Conservation (phyloP, 2,329 filamentous ascomycete genomes). For the Pyrenophora seminiperda region DNA sequence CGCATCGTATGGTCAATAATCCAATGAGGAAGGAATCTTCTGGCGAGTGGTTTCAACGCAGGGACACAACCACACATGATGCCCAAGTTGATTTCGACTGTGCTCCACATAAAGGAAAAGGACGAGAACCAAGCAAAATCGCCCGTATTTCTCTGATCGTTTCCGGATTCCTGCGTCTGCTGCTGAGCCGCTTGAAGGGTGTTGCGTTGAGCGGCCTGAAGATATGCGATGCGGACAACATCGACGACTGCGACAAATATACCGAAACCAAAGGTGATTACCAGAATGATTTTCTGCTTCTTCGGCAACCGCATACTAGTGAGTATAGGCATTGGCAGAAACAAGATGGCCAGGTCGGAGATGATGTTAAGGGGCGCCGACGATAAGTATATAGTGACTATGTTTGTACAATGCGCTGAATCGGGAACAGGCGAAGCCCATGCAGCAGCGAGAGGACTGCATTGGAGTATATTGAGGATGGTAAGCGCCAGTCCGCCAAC, state of each 20-base stretch:
- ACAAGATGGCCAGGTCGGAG: constrained; percentile 84
- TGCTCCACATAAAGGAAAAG: constrained; percentile 90
- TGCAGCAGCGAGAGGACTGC: constrained; percentile 72
- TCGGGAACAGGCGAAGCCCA: constrained; percentile 60
- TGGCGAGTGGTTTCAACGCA: constrained; percentile 82
- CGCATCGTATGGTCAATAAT: constrained; percentile 55
- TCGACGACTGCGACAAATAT: constrained; percentile 88
- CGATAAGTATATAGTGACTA: constrained; percentile 68
- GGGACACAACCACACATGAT: constrained; percentile 93
- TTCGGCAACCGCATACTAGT: constrained; percentile 76
- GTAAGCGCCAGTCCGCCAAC: constrained; percentile 78
- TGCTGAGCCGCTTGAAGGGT: constrained; percentile 51
- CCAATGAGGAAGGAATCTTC: constrained; percentile 63
- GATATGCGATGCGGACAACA: constrained; percentile 85
- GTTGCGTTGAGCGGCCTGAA: constrained; percentile 70
- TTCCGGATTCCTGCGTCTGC: constrained; percentile 29
- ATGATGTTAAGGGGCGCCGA: constrained; percentile 91
- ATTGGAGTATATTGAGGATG: constrained; percentile 87
- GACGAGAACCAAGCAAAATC: constrained; percentile 75
- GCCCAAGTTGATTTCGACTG: constrained; percentile 86
- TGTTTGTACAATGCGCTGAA: constrained; percentile 62
- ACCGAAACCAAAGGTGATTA: constrained; percentile 84
- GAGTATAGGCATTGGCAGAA: constrained; percentile 85
- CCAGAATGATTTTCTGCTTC: constrained; percentile 85
- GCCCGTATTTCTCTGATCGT: constrained; percentile 48